Evolutionary conservation across 495 filamentous ascomycete species (phyloP), one percentile per base, ranked within the genome.

Genomic region (Hypoxylon subgilvum): DNA sequence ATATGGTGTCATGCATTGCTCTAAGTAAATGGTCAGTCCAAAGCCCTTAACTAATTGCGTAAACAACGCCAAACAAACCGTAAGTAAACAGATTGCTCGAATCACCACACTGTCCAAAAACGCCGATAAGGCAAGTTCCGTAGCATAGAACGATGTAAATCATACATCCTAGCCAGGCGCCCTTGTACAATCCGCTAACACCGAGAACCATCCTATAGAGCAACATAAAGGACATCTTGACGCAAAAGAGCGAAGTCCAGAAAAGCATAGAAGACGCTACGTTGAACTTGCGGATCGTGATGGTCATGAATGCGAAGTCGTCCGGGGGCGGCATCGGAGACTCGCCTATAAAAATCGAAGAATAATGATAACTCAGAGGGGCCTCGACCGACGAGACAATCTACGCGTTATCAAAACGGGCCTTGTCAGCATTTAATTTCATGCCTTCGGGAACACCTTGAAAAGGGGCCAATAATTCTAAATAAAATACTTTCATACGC

Each of bases 181-280:
- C 16, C 2, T 16, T 49, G 18, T 36, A 17, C 25, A 22, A 35
- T 1, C 18, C 10, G 43, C 27, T n/a, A 5, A 2, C 2, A 13
- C 53, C 18, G 14, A 41, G 16, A 8, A 36, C 44, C n/a, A 12
- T 1, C 8, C 36, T n/a, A 21, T 57, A 57, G 6, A 57, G 43
- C 12, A 57, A 49, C 35, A 57, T 57, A 21, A 62, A 54, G n/a
- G 51, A 62, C 4, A 62, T 14, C 21, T 56, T 62, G 3, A 56
- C 58, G 19, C 22, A 56, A 14, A 31, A 44, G 17, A 62, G 42
- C 12, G 36, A 49, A 14, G 51, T 56, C 58, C 44, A 62, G 31
- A 62, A 62, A 1, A 47, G 31, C 1, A 16, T 50, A 10, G 49
- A n/a, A 6, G 1, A 3, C 3, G 45, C 28, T 10, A 62, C 23